phyloP scores from a whole-genome alignment of 371 early-diverging fungal genomes.

The Batrachochytrium dendrobatidis region DNA sequence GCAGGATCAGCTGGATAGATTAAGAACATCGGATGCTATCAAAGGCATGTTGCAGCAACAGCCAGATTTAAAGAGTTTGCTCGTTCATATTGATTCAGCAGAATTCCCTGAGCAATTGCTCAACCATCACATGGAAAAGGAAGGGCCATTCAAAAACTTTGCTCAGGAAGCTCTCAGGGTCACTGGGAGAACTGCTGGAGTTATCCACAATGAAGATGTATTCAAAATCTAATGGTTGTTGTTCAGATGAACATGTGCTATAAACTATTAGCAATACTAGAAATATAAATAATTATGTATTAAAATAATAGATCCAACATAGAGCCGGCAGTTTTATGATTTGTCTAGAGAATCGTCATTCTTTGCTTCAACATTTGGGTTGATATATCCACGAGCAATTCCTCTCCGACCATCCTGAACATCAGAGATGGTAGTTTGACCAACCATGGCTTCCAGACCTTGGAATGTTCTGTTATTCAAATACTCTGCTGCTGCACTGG shows the following conservation, averaged over 20 bases:
- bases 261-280: too few species aligned
- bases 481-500: conserved; percentile 71
- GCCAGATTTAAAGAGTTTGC: not conserved
- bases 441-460: conserved; percentile 69
- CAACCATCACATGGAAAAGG: not conserved
- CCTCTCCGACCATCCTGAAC: conserved; percentile 78
- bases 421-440: conserved; percentile 54
- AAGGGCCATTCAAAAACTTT: not conserved
- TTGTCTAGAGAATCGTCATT: too few species aligned
- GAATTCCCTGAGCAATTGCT: not conserved
- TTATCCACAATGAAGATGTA: too few species aligned
- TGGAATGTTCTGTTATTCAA: conserved; percentile 62
- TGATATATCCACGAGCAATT: conserved; percentile 74
- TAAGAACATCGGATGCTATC: not conserved
- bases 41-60: not conserved
- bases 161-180: not conserved
- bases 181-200: not conserved
- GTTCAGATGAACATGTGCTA: too few species aligned
- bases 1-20: not conserved
- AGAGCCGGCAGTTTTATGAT: too few species aligned
- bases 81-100: not conserved
- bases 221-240: too few species aligned
- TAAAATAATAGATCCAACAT: too few species aligned
- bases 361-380: too few species aligned
- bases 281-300: too few species aligned